A percentile compares a stretch with the other conserved stretches of the same genome.
Evolutionary conservation across 1,284 basidiomycete species (phyloP).

Genomic region (Ceratobasidium sp.): DNA sequence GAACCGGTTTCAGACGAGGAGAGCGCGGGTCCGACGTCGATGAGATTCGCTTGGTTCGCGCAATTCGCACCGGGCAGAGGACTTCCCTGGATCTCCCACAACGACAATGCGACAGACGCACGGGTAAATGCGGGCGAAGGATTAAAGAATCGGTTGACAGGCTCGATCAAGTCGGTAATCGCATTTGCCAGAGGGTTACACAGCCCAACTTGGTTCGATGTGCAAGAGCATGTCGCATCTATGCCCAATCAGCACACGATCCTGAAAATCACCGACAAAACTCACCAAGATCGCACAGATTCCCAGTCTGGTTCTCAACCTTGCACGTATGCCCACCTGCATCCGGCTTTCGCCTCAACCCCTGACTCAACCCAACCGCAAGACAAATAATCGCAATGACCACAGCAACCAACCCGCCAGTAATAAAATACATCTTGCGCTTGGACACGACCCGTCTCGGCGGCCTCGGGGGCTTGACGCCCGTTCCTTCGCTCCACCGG

Average conservation of each 20-base stretch:
- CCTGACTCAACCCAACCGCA: slow-evolving; percentile 52
- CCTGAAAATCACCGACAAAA: slow-evolving; percentile 22
- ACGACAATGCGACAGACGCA: slow-evolving; percentile 55
- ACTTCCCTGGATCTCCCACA: slow-evolving; percentile 60
- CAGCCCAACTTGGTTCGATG: slow-evolving; percentile 53
- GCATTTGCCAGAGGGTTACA: slow-evolving; percentile 64
- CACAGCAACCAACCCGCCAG: slow-evolving; percentile 50
- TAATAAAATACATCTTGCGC: slow-evolving; percentile 48
- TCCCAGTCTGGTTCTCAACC: slow-evolving; percentile 56
- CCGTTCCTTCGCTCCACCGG: slow-evolving; percentile 46
- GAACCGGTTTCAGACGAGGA: not conserved
- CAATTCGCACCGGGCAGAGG: slow-evolving; percentile 54
- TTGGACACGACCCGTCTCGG: slow-evolving; percentile 2
- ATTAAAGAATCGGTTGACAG: slow-evolving; percentile 59
- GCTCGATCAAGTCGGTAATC: slow-evolving; percentile 58
- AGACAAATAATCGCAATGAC: slow-evolving; percentile 53
- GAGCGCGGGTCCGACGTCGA: slow-evolving; percentile 63
- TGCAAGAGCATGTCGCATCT: slow-evolving; percentile 71
- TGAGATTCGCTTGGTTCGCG: slow-evolving; percentile 58
- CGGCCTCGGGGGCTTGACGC: slow-evolving; percentile 23
- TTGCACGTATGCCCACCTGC: slow-evolving; percentile 49
- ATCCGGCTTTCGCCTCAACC: slow-evolving; percentile 47
- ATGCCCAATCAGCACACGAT: slow-evolving; percentile 3
- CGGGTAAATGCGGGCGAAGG: slow-evolving; percentile 55
- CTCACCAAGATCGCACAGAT: slow-evolving; percentile 63